Evolutionary conservation across 345 rosid species (phyloP).

Genomic region (Corchorus olitorius): DNA sequence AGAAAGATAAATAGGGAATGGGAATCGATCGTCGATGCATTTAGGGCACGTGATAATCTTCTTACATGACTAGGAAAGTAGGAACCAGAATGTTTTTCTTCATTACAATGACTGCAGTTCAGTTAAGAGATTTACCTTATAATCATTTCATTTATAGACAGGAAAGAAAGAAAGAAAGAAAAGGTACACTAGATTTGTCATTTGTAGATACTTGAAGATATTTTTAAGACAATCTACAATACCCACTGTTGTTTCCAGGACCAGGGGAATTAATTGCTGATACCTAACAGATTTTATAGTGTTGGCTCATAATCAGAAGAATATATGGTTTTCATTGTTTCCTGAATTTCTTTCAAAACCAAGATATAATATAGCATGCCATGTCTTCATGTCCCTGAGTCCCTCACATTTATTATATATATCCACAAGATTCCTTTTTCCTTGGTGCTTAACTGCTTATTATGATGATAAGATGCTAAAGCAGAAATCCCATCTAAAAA

Average conservation of each 20-base stretch:
- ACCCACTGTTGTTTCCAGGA: not conserved
- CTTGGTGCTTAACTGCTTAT: not conserved
- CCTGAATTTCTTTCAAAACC: not conserved
- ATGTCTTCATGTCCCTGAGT: not conserved
- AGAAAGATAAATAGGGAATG: not conserved
- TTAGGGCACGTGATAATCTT: not conserved
- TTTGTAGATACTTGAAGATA: not conserved
- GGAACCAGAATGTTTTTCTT: not conserved
- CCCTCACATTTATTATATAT: not conserved
- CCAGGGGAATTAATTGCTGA: not conserved
- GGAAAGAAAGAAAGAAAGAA: not conserved
- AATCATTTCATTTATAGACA: not conserved
- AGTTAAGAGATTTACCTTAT: not conserved
- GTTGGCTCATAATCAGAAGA: not conserved
- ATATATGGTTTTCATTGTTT: not conserved
- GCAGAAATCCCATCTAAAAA: not conserved
- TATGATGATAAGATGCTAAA: not conserved
- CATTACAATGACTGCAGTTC: not conserved
- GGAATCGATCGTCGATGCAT: not conserved
- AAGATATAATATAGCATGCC: not conserved
- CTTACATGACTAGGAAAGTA: not conserved
- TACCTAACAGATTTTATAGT: conserved; percentile 8
- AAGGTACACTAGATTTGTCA: not conserved
- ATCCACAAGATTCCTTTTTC: not conserved
- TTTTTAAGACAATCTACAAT: not conserved